phyloP scores from a whole-genome alignment of 2,329 filamentous ascomycete species.

The Trichoderma atrobrunneum region DNA sequence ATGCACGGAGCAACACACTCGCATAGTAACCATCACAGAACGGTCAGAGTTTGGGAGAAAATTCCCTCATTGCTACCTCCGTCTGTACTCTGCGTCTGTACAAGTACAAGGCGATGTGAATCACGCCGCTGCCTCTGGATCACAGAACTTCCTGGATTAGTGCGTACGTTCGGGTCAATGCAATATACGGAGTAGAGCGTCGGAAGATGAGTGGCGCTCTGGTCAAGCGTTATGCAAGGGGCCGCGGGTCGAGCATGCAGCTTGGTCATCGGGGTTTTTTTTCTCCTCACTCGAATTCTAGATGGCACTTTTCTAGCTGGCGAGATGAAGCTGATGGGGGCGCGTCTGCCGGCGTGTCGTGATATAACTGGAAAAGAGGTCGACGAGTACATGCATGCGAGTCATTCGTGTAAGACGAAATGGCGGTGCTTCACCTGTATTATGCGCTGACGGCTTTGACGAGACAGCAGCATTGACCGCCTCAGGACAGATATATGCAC shows the following conservation, averaged over 20 bases:
- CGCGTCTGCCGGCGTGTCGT: background rate
- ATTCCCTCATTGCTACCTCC: conserved; percentile 4
- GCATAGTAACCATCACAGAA: background rate
- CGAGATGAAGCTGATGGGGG: background rate
- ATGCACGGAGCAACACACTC: conserved; percentile 11
- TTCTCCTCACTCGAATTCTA: background rate
- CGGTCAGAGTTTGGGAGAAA: background rate
- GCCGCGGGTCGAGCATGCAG: conserved; percentile 1
- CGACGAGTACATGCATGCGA: background rate
- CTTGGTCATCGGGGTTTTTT: background rate
- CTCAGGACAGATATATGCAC: background rate
- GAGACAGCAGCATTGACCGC: background rate
- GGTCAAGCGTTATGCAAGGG: conserved; percentile 2
- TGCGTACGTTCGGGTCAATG: background rate
- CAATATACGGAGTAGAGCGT: background rate
- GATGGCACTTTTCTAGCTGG: background rate
- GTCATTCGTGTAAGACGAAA: background rate
- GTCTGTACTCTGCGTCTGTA: background rate
- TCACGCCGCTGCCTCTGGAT: background rate
- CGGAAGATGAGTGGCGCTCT: conserved; percentile 4
- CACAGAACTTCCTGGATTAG: background rate
- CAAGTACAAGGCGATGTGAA: background rate
- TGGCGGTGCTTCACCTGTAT: background rate
- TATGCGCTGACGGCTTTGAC: background rate
- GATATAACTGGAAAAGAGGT: background rate